Evolutionary conservation across 2,329 filamentous ascomycete genomes (phyloP).

Genomic region (Onygenales sp.): DNA sequence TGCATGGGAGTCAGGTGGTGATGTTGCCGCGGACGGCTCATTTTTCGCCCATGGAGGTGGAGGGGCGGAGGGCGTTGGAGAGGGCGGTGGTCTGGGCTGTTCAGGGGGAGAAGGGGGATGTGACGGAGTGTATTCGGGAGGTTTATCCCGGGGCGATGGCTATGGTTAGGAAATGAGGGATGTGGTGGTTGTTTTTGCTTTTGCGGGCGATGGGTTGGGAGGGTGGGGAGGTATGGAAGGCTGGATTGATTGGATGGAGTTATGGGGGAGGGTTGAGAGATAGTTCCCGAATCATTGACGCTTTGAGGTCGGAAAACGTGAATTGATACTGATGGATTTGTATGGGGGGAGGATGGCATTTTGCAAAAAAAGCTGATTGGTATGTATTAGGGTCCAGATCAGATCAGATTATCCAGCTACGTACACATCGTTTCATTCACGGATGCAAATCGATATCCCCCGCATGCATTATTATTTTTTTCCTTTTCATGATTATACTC

Average conservation of each 20-base stretch:
- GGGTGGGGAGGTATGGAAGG: not conserved
- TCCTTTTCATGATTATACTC: too few species aligned
- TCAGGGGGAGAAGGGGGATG: constrained; percentile 27
- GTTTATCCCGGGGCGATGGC: constrained; percentile 25
- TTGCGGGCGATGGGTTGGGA: not conserved
- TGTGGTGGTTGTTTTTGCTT: not conserved
- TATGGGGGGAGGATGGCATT: too few species aligned
- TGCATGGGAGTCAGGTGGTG: constrained; percentile 40
- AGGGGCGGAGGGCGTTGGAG: constrained; percentile 34
- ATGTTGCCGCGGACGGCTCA: constrained; percentile 43
- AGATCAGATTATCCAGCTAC: too few species aligned
- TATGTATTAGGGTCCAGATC: too few species aligned
- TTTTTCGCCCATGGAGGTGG: constrained; percentile 43
- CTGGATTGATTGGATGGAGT: not conserved
- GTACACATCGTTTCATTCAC: too few species aligned
- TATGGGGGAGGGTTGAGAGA: too few species aligned
- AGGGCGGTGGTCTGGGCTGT: constrained; percentile 31
- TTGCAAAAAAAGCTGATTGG: too few species aligned
- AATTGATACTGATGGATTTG: too few species aligned
- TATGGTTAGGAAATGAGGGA: constrained; percentile 22
- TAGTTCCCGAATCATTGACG: too few species aligned
- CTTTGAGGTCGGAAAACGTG: too few species aligned
- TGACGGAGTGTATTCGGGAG: constrained; percentile 20
- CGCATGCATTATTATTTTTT: too few species aligned
- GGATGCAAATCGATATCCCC: too few species aligned